A percentile compares a stretch with the other conserved stretches of the same genome.
These are phyloP conservation scores for Sideroxylon spinosum DNA, from an alignment of 179 eudicot species.

Conservation along the genomic window DNA sequence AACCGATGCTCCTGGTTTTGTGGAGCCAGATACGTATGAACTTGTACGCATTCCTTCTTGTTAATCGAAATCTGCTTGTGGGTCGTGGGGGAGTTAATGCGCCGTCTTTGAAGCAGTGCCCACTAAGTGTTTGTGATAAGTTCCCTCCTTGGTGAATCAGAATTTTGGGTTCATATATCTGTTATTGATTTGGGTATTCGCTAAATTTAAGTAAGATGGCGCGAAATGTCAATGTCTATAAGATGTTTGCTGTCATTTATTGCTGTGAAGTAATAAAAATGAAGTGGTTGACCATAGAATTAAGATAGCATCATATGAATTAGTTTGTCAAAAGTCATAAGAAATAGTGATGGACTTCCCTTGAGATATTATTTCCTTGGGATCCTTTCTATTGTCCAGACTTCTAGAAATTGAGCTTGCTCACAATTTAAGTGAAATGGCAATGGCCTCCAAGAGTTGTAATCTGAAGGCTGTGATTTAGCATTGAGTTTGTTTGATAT, in stretches of 20 bases:
- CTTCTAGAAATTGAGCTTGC: background rate
- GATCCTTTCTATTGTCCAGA: background rate
- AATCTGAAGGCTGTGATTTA: background rate
- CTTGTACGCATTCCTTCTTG: constrained; percentile 40
- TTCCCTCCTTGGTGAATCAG: background rate
- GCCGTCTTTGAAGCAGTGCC: constrained; percentile 1
- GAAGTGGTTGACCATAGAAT: background rate
- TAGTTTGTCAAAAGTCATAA: background rate
- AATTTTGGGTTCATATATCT: background rate
- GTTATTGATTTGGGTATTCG: background rate
- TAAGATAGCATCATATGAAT: background rate
- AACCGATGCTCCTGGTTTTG: constrained; percentile 80
- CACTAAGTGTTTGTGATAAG: constrained; percentile 15
- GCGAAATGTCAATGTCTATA: background rate
- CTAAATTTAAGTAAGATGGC: background rate
- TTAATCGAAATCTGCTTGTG: constrained; percentile 1
- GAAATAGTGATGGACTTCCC: background rate
- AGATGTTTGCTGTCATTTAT: background rate
- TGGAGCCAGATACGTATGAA: constrained; percentile 63
- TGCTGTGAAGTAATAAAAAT: background rate
- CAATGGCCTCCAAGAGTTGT: background rate
- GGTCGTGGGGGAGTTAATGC: background rate
- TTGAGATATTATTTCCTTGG: background rate
- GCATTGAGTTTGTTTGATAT: background rate
- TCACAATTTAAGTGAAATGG: background rate